A percentile compares a stretch with the other conserved stretches of the same genome.
Evolutionary conservation across 495 filamentous ascomycete genomes (phyloP).

Genomic region (Chlorociboria aeruginascens): DNA sequence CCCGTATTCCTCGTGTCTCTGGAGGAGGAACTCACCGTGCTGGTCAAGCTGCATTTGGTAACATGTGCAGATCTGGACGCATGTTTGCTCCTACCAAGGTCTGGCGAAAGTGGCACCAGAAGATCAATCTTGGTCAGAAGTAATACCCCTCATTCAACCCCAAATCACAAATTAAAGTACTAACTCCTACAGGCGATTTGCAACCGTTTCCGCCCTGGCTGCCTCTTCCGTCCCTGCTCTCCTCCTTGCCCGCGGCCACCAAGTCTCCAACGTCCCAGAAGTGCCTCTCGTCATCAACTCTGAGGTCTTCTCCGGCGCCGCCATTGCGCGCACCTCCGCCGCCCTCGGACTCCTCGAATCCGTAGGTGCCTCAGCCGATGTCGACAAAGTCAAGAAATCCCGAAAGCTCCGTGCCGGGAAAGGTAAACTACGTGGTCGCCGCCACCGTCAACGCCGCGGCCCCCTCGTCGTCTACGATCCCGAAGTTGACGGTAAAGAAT

Average conservation of each 20-base stretch:
- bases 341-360: constrained; percentile 79
- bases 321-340: constrained; percentile 77
- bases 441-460: constrained; percentile 92
- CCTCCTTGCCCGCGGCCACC: constrained; percentile 92
- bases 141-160: constrained; percentile 28
- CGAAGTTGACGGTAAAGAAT: constrained; percentile 81
- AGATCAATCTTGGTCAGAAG: constrained; percentile 97
- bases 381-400: constrained; percentile 87
- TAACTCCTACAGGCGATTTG: constrained; percentile 61
- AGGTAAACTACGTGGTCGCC: constrained; percentile 91
- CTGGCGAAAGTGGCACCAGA: constrained; percentile 99
- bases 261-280: constrained; percentile 81
- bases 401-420: constrained; percentile 94
- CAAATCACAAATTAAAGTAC: constrained; percentile 4
- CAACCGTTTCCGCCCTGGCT: constrained; percentile 91
- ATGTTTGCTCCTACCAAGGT: constrained; percentile 99
- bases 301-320: constrained; percentile 64
- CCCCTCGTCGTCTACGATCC: constrained; percentile 94
- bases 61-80: constrained; percentile 98
- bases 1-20: constrained; percentile 99
- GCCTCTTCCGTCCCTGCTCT: constrained; percentile 90
- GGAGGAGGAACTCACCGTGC: constrained; percentile 99
- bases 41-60: constrained; percentile 99
- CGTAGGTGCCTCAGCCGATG: constrained; percentile 77
- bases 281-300: constrained; percentile 93